Evolutionary conservation across 164 flowering plant genomes (phyloP).

Genomic region (Euptelea pleiosperma): DNA sequence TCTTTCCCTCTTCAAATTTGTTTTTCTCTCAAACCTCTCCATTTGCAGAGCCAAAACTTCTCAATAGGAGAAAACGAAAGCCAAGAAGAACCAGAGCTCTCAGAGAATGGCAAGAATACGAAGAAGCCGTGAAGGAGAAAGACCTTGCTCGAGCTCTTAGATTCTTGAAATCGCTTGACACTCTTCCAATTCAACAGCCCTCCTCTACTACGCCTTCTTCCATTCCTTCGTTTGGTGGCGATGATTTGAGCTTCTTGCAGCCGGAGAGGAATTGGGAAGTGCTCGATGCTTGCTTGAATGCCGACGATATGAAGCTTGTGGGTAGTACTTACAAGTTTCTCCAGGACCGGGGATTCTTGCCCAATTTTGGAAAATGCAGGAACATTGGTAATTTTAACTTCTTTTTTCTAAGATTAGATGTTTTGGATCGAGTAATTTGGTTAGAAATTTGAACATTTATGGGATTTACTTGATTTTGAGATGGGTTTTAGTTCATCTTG

Average conservation of each 20-base stretch:
- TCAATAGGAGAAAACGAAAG: neutral
- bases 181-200: constrained; percentile 10
- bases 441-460: neutral
- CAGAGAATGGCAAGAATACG: constrained; percentile 59
- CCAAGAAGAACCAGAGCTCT: constrained; percentile 20
- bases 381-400: constrained; percentile 51
- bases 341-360: constrained; percentile 62
- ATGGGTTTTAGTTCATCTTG: too few species aligned
- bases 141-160: constrained; percentile 77
- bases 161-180: constrained; percentile 47
- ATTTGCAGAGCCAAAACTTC: neutral
- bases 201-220: constrained; percentile 14
- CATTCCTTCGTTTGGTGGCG: constrained; percentile 1
- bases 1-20: neutral
- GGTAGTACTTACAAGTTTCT: constrained; percentile 66
- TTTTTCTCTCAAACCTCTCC: neutral
- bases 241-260: constrained; percentile 2
- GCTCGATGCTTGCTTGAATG: constrained; percentile 84
- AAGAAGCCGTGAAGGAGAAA: constrained; percentile 81
- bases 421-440: neutral
- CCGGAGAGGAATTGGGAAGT: constrained; percentile 79
- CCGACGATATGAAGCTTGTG: constrained; percentile 92
- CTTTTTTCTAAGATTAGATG: neutral
- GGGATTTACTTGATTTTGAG: neutral
- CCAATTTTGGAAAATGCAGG: constrained; percentile 81